A percentile compares a stretch with the other conserved stretches of the same genome.
phyloP scores from a whole-genome alignment of 345 rosid genomes.

The Lepidium africanum region DNA sequence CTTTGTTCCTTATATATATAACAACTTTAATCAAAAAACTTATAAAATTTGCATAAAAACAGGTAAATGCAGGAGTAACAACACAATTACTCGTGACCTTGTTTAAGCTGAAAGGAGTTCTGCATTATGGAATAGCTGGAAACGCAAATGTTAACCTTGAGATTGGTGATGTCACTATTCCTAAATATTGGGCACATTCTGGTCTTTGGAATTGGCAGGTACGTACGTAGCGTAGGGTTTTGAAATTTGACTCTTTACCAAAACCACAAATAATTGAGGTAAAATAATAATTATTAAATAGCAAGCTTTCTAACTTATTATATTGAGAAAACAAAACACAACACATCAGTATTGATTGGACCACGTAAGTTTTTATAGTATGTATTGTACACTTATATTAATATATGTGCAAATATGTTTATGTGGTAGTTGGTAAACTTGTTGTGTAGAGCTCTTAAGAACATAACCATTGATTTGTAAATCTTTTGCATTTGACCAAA shows the following conservation, averaged over 20 bases:
- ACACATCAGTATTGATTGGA: no score
- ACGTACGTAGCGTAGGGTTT: neutral
- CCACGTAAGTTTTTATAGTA: no score
- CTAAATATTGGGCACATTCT: conserved; percentile 59
- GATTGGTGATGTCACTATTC: conserved; percentile 60
- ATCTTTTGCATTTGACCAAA: neutral
- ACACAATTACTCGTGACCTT: conserved; percentile 49
- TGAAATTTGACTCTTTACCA: neutral
- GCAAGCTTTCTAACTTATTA: no score
- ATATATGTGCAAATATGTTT: no score
- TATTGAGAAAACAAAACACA: neutral
- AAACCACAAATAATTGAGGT: neutral
- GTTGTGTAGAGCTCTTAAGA: neutral
- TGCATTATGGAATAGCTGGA: conserved; percentile 77
- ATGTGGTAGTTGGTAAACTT: neutral
- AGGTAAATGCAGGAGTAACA: conserved; percentile 68
- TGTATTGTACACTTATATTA: no score
- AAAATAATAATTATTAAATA: neutral
- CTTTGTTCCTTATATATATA: neutral
- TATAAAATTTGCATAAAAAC: neutral
- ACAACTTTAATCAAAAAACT: neutral
- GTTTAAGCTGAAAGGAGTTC: conserved; percentile 52
- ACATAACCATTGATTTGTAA: neutral
- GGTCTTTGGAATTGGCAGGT: conserved; percentile 84
- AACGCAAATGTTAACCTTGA: conserved; percentile 53